phyloP scores from a whole-genome alignment of 371 early-diverging fungal species.

The Circinella minor region DNA sequence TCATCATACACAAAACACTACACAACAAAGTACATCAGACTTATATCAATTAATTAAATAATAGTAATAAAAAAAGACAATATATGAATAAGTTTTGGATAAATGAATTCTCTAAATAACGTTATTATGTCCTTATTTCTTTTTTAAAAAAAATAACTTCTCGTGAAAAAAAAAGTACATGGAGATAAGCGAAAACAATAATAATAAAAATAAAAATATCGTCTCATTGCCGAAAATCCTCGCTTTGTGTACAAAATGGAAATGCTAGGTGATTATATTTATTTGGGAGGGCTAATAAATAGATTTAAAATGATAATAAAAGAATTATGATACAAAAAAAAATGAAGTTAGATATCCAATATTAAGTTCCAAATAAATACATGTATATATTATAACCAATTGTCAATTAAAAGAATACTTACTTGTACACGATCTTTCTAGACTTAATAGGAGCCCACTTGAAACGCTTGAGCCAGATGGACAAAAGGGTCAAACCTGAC shows the following conservation, averaged over 20 bases:
- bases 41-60: neutral
- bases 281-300: slow-evolving; percentile 33
- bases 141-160: neutral
- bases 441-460: slow-evolving; percentile 81
- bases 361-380: no score
- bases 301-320: slow-evolving; percentile 4
- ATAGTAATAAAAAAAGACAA: neutral
- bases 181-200: slow-evolving; percentile 10
- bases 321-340: neutral
- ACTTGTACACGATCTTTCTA: slow-evolving; percentile 82
- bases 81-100: neutral
- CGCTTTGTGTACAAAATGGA: slow-evolving; percentile 10
- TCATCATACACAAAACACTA: no score
- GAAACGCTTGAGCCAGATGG: slow-evolving; percentile 81
- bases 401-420: slow-evolving; percentile 18
- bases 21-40: no score
- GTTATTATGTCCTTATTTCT: slow-evolving; percentile 9
- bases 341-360: neutral
- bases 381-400: no score
- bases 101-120: slow-evolving; percentile 3
- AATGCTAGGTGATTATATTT: slow-evolving; percentile 15
- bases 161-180: slow-evolving; percentile 8
- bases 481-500: slow-evolving; percentile 60
- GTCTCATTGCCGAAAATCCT: slow-evolving; percentile 1
- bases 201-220: neutral